These are phyloP conservation scores for Adansonia digitata DNA, from an alignment of 345 rosid genomes.

Conservation along the genomic window DNA sequence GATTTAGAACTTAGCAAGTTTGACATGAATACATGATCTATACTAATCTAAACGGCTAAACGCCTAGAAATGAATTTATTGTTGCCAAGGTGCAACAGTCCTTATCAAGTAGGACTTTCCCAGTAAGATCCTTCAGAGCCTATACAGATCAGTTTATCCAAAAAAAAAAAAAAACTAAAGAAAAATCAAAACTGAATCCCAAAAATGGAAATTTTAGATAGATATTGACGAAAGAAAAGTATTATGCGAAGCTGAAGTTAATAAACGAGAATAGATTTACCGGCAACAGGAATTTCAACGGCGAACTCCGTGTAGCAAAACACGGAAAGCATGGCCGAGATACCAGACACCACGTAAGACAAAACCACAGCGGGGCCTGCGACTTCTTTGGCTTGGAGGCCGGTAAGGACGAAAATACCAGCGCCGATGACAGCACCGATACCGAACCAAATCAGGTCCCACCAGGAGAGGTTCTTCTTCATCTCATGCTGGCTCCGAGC, in stretches of 20 bases:
- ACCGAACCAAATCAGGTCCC: slow-evolving; percentile 97
- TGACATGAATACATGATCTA: no score
- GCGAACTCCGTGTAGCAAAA: slow-evolving; percentile 95
- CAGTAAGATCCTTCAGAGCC: no score
- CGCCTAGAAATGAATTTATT: no score
- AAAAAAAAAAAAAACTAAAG: no score
- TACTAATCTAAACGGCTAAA: no score
- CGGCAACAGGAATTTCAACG: slow-evolving; percentile 91
- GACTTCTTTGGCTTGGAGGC: slow-evolving; percentile 40
- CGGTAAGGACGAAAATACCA: slow-evolving; percentile 87
- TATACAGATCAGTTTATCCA: no score
- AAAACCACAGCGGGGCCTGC: slow-evolving; percentile 88
- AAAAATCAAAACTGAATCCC: neutral
- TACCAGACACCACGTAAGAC: slow-evolving; percentile 74
- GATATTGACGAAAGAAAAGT: neutral
- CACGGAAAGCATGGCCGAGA: slow-evolving; percentile 91
- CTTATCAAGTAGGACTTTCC: no score
- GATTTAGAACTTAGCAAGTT: no score
- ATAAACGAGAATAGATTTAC: slow-evolving; percentile 14
- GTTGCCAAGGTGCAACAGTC: no score
- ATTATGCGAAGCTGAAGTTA: neutral
- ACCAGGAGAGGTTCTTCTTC: slow-evolving; percentile 82
- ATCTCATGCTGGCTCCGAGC: slow-evolving; percentile 76
- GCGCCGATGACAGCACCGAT: slow-evolving; percentile 89
- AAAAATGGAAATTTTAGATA: neutral